Evolutionary conservation across 2,329 filamentous ascomycete species (phyloP), one percentile per base, ranked within the genome.

Genomic region (Dactylellina drechsleri): DNA sequence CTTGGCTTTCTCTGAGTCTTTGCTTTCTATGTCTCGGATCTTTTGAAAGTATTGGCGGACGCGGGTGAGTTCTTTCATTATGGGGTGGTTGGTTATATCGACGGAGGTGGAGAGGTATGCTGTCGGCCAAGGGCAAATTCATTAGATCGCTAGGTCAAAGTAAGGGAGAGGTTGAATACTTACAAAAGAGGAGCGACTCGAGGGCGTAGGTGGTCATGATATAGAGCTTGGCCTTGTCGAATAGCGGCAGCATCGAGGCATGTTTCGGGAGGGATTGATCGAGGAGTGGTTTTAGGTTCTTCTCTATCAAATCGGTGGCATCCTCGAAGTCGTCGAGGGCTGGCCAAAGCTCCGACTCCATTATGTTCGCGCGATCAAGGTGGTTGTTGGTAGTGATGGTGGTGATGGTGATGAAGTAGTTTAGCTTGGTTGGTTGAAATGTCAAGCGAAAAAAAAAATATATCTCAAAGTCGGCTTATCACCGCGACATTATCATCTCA

Each of bases 181-280:
- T 83, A 93, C 91, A 91, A 82, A 96, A 98, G 6, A 99, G 84
- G 8, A 97, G 84, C 0, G 93, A 96, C 80, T 98, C 94, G 77
- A 99, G 90, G 0, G 93, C 87, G 82, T 98, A 99, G 16, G 92
- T 91, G 60, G 90, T 86, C 18, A 96, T 85, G n/a, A 95, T 90
- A 81, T 96, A 92, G 73, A 97, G 88, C 83, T 98, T 97, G 6
- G 95, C 93, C 83, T 92, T 93, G 84, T 98, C 94, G 75, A 99
- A 86, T n/a, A 98, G 86, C 1, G 94, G 93, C 28, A 98, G 85
- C 80, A 92, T 92, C 66, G 88, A 89, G 4, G 92, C 88, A 67
- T 88, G 87, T 47, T 90, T 87, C 59, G 88, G 84, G 50, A 97
- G 83, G 0, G 86, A 82, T 58, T 86, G 85, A 41, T 85, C 84